These are phyloP conservation scores for Decorospora gaudefroyi DNA, from an alignment of 2,329 filamentous ascomycete genomes.

Conservation along the genomic window DNA sequence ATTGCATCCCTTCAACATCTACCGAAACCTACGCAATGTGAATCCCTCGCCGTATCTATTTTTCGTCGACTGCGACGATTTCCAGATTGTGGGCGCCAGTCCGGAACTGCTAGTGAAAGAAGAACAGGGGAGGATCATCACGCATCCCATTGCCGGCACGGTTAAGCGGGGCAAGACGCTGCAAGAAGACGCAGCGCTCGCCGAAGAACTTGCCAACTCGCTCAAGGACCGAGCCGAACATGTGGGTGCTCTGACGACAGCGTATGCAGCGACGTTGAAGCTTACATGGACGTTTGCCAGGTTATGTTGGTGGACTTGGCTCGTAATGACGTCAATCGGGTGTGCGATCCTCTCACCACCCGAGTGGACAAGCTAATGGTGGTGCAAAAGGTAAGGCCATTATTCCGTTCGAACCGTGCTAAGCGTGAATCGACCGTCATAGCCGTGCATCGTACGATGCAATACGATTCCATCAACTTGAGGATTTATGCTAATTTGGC, in stretches of 20 bases:
- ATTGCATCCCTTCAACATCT: conserved; percentile 97
- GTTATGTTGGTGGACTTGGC: conserved; percentile 98
- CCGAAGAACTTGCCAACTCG: conserved; percentile 73
- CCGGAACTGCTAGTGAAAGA: conserved; percentile 94
- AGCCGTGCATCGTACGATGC: conserved; percentile 7
- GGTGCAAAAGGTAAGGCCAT: conserved; percentile 45
- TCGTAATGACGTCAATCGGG: conserved; percentile 93
- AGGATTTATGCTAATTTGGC: conserved; percentile 16
- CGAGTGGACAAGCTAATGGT: conserved; percentile 94
- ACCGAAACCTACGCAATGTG: conserved; percentile 92
- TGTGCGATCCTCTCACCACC: conserved; percentile 87
- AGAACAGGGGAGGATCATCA: conserved; percentile 84
- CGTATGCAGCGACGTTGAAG: conserved; percentile 63
- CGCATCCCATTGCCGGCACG: conserved; percentile 95
- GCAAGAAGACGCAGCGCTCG: conserved; percentile 80
- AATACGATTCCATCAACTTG: neutral
- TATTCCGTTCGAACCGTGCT: conserved; percentile 12
- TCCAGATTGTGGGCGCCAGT: conserved; percentile 93
- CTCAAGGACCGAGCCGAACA: conserved; percentile 73
- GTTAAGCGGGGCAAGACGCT: conserved; percentile 81
- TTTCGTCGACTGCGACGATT: conserved; percentile 87
- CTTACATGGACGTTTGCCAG: conserved; percentile 55
- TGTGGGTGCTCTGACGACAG: conserved; percentile 27
- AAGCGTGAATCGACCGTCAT: conserved; percentile 3
- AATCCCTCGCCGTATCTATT: conserved; percentile 98